Evolutionary conservation across 2,329 filamentous ascomycete genomes (phyloP).

Genomic region (Trichoderma sp.): DNA sequence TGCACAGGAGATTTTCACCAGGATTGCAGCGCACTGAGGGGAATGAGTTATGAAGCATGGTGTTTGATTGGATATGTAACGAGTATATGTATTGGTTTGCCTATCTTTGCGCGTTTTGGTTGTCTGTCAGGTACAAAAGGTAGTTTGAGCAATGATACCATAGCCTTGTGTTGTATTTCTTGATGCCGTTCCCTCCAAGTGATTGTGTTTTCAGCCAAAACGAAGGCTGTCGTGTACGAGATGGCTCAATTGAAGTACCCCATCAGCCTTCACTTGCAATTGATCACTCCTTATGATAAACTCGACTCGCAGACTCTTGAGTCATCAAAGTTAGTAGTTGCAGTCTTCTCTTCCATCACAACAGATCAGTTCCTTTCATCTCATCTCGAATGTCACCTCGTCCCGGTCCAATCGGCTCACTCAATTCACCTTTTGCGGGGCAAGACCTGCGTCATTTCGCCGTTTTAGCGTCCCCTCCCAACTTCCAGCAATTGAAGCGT

Average conservation of each 20-base stretch:
- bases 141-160: slow-evolving; percentile 26
- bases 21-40: slow-evolving; percentile 30
- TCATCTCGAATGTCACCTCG: neutral
- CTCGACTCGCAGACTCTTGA: no score
- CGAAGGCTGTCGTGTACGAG: no score
- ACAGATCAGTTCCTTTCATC: neutral
- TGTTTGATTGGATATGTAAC: neutral
- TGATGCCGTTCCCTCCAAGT: neutral
- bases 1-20: slow-evolving; percentile 67
- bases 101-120: neutral
- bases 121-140: neutral
- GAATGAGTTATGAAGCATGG: slow-evolving; percentile 22
- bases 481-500: neutral
- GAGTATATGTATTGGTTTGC: neutral
- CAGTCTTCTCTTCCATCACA: neutral
- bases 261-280: no score
- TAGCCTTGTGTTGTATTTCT: neutral
- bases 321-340: neutral
- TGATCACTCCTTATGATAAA: no score
- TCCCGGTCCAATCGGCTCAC: slow-evolving; percentile 9
- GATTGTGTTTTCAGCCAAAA: no score
- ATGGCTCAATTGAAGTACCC: no score
- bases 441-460: slow-evolving; percentile 18
- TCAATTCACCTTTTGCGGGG: slow-evolving; percentile 3
- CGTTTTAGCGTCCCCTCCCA: neutral